Conservation (phyloP, 2,329 filamentous ascomycete genomes). For the Phaeosphaeriaceae sp. region DNA sequence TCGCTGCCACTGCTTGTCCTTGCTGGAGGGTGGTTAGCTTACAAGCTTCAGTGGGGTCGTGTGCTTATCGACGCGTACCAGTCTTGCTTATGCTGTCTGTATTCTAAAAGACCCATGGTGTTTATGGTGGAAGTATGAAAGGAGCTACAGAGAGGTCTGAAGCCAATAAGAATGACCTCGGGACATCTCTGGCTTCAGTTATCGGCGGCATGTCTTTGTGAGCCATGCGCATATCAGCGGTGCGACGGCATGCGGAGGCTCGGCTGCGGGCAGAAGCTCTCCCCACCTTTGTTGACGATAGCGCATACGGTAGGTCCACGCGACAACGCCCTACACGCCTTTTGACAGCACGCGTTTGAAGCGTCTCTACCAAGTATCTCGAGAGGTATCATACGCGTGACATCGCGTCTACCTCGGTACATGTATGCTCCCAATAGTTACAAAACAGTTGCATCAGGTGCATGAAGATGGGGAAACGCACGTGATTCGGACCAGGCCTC, state of each 20-base stretch:
- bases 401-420: background rate
- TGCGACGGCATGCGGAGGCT: background rate
- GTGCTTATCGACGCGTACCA: slow-evolving; percentile 62
- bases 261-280: slow-evolving; percentile 2
- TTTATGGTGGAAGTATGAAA: slow-evolving; percentile 7
- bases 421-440: too few relatives aligned
- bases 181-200: slow-evolving; percentile 11
- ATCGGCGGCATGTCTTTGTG: slow-evolving; percentile 19
- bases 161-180: background rate
- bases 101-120: slow-evolving; percentile 66
- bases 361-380: background rate
- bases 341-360: background rate
- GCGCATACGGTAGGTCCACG: background rate
- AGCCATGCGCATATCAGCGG: slow-evolving; percentile 9
- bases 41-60: slow-evolving; percentile 10
- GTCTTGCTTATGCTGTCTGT: slow-evolving; percentile 73
- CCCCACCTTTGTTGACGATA: background rate
- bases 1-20: slow-evolving; percentile 81
- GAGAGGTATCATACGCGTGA: background rate
- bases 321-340: background rate
- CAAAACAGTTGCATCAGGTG: too few relatives aligned
- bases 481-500: background rate
- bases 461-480: background rate
- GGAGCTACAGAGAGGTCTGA: background rate
- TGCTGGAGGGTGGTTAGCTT: slow-evolving; percentile 57